Percentiles rank a stretch among this genome's conserved stretches.
These are phyloP conservation scores for Schizosaccharomyces osmophilus DNA, from an alignment of 805 yeast species.

Conservation along the genomic window DNA sequence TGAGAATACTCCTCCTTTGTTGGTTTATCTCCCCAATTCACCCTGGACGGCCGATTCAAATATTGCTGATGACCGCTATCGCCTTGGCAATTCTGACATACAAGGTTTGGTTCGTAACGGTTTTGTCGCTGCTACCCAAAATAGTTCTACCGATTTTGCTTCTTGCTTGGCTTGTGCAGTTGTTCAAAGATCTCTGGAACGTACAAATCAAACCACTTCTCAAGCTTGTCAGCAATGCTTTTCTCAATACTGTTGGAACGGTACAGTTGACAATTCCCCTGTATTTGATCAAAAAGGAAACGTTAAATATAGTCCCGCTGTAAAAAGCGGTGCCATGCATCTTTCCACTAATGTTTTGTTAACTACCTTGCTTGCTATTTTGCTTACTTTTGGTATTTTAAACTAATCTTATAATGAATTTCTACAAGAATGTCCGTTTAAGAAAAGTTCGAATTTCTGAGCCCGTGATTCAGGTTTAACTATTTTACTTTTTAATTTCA, in stretches of 20 bases:
- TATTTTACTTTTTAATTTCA: too few species aligned
- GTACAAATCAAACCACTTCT: slow-evolving; percentile 28
- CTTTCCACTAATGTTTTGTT: background rate
- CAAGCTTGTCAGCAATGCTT: slow-evolving; percentile 54
- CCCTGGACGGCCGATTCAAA: slow-evolving; percentile 43
- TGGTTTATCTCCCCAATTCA: slow-evolving; percentile 51
- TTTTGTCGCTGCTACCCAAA: slow-evolving; percentile 39
- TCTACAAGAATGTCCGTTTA: too few species aligned
- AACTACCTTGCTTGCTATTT: background rate
- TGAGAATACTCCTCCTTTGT: slow-evolving; percentile 24
- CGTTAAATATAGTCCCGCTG: background rate
- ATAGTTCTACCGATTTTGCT: slow-evolving; percentile 46
- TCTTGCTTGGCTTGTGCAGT: slow-evolving; percentile 67
- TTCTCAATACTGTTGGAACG: slow-evolving; percentile 47
- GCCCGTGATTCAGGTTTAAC: too few species aligned
- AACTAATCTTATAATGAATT: background rate
- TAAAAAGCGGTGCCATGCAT: background rate
- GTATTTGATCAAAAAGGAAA: background rate
- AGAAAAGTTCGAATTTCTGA: too few species aligned
- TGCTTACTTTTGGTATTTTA: background rate
- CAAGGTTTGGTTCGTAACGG: slow-evolving; percentile 45
- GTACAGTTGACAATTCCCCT: slow-evolving; percentile 2
- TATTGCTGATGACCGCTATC: slow-evolving; percentile 45
- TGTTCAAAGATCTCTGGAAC: slow-evolving; percentile 52
- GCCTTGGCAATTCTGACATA: slow-evolving; percentile 34